Percentiles rank a stretch among this genome's conserved stretches.
phyloP scores from a whole-genome alignment of 768 basidiomycete genomes.

The Rhizopogon vinicolor region DNA sequence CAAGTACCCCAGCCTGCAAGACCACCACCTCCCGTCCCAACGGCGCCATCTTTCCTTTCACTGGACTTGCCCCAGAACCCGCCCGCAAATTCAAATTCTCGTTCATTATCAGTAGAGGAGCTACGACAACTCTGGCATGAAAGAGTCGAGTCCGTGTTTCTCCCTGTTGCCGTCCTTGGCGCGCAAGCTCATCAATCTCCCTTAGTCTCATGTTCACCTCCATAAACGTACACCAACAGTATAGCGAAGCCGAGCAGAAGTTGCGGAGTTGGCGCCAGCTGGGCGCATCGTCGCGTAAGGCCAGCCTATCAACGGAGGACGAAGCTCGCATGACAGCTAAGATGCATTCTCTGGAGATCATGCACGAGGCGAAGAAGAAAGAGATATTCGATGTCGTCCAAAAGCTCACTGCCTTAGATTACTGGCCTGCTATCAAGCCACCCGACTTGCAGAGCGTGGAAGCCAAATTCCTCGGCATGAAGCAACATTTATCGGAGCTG shows the following conservation, averaged over 20 bases:
- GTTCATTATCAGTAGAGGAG: conserved; percentile 26
- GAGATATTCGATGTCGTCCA: conserved; percentile 25
- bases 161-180: background rate
- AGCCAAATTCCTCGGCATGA: conserved; percentile 16
- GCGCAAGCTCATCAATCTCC: background rate
- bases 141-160: conserved; percentile 34
- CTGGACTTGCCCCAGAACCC: background rate
- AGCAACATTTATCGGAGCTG: conserved; percentile 28
- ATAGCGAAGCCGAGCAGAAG: conserved; percentile 27
- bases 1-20: background rate
- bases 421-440: conserved; percentile 34
- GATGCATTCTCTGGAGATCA: conserved; percentile 17
- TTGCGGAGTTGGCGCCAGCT: conserved; percentile 22
- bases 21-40: conserved; percentile 15
- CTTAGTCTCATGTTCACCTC: conserved; percentile 33
- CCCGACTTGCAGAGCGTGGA: conserved; percentile 18
- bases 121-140: conserved; percentile 34
- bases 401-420: conserved; percentile 29
- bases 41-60: conserved; percentile 10
- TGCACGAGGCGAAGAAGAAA: conserved; percentile 25
- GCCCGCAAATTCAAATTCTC: background rate
- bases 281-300: conserved; percentile 17
- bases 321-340: conserved; percentile 19
- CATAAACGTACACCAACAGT: conserved; percentile 28
- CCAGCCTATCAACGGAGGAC: conserved; percentile 20